Evolutionary conservation across 179 eudicot genomes (phyloP).

Genomic region (Heliamphora pulchella): DNA sequence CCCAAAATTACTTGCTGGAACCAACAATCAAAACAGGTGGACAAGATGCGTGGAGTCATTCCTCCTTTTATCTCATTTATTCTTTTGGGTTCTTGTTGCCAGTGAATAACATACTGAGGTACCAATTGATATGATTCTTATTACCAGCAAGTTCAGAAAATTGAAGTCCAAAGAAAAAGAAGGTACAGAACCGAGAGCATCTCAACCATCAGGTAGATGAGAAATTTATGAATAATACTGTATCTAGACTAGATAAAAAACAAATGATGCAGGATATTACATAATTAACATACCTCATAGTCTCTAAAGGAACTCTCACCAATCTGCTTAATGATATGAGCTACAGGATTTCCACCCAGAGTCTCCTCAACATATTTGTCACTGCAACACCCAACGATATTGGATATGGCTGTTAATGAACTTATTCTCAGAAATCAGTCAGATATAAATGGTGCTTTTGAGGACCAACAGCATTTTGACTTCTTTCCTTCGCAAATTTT

Average conservation of each 20-base stretch:
- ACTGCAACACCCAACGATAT: conserved; percentile 18
- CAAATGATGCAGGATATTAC: background rate
- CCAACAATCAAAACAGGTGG: conserved; percentile 1
- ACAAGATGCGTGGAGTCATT: background rate
- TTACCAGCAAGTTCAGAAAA: background rate
- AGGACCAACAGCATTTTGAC: background rate
- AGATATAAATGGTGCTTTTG: background rate
- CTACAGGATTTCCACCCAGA: conserved; percentile 22
- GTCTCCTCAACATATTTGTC: conserved; percentile 22
- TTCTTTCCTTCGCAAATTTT: background rate
- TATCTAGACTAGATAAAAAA: background rate
- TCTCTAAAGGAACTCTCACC: conserved; percentile 24
- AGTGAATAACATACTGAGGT: background rate
- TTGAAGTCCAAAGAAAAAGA: background rate
- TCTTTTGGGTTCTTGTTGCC: background rate
- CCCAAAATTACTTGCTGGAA: background rate
- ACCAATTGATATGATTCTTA: background rate
- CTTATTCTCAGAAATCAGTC: background rate
- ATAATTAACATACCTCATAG: conserved; percentile 18
- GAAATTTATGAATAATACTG: background rate
- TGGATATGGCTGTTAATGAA: background rate
- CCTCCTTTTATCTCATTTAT: background rate
- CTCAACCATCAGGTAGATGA: background rate
- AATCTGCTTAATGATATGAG: conserved; percentile 22
- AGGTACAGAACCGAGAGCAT: background rate